Evolutionary conservation across 2,329 filamentous ascomycete genomes (phyloP), one percentile per base, ranked within the genome.

Genomic region (Botrytis medusae): DNA sequence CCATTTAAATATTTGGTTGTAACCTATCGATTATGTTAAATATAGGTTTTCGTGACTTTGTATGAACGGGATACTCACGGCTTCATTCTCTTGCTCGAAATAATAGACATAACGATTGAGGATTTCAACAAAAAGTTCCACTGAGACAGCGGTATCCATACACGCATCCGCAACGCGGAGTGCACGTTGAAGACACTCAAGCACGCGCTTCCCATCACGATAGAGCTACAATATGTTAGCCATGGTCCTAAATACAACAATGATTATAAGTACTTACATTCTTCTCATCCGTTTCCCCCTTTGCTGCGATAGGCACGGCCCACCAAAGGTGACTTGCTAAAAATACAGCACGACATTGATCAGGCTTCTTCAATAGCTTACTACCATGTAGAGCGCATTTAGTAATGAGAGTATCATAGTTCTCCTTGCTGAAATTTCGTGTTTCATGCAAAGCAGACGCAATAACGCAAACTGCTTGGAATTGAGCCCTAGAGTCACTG

Each of bases 81-180:
- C 95, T 84, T 99, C 96, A 83, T 99, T 99, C 81, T 97, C 94
- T 83, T 99, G 95, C 83, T 99, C 96, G 84, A 98, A 99, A 85
- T 98, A 99, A 83, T 99, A 99, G 71, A 98, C 95, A 82, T 99
- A 99, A 83, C 96, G 91, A 83, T 99, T 98, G 72, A 99, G 85
- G 76, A 99, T 99, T 84, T 99, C 96, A 73, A 99, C 95, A 83
- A 99, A 99, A 67, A 99, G 88, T 84, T 99, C 97, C 64, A 99
- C 96, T 4, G 94, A 98, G 6, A 98, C 94, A 10, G 94, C 94
- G 12, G 95, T 96, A 83, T 99, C 97, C 96, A 99, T 99, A 84
- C 96, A 99, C 10, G 96, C 97, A 83, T 99, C 96, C 3, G 96
- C 97, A 42, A 99, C 97, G 51, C 97, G 92, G 16, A 99, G 90